Conservation (phyloP, 2,329 filamentous ascomycete species). For the Epichloe uncinata region DNA sequence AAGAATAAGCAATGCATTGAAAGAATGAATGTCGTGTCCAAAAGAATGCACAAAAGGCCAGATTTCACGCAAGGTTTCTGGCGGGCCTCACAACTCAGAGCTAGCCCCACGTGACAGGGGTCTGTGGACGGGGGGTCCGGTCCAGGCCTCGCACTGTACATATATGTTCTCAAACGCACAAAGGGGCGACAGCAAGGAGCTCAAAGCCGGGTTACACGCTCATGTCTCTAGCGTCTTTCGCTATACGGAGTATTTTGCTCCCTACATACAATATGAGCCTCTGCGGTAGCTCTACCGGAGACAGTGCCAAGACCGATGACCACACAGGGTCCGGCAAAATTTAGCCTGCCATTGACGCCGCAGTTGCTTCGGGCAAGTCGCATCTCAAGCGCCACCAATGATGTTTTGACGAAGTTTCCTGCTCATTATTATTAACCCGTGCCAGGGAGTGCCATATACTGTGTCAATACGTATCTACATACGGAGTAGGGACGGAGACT, state of each 20-base stretch:
- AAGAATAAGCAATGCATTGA: conserved; percentile 18
- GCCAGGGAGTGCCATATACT: no score
- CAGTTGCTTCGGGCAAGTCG: conserved; percentile 1
- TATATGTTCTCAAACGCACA: background rate
- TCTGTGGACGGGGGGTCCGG: background rate
- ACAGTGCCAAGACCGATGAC: background rate
- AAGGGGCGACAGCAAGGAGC: background rate
- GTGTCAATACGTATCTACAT: no score
- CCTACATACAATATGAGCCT: no score
- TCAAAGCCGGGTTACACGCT: no score
- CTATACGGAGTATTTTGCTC: no score
- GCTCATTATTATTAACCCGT: no score
- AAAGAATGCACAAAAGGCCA: conserved; percentile 32
- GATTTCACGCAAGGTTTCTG: conserved; percentile 26
- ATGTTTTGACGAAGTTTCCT: background rate
- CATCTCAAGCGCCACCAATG: background rate
- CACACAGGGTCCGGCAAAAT: conserved; percentile 3
- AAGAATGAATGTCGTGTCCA: conserved; percentile 32
- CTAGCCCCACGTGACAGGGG: conserved; percentile 19
- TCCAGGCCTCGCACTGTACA: background rate
- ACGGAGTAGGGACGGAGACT: no score
- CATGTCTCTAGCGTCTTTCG: no score
- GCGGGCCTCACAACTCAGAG: background rate
- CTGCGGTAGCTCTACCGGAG: background rate
- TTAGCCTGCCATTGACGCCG: conserved; percentile 7